Base-by-base conservation (phyloP, 345 rosid genomes). In the Psidium friedrichsthalianum region DNA sequence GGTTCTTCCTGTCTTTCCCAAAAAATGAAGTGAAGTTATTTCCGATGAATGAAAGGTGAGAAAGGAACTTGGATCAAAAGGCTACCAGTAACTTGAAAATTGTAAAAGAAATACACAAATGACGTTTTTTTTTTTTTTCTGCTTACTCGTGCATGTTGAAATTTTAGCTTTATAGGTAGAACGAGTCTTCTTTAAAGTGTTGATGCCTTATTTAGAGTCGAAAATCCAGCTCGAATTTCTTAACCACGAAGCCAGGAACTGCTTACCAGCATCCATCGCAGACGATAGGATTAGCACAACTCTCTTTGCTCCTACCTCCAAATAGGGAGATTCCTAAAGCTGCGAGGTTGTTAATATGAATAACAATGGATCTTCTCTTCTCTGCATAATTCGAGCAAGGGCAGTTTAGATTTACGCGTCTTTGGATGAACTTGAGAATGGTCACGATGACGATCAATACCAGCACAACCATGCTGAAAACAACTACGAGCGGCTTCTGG, bases 341-440 rank as follows among this genome's bases (percentile, higher is more conserved):
- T 16, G 44, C 6, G 6, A 64, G 24, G 6, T 64, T 32, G 44
- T 32, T 32, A 64, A 32, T 32, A 64, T 51, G 49, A 15, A 47
- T 32, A 8, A 16, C 78, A 40, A 58, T 36, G 55, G 84, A 14
- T 53, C 32, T 61, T 51, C 49, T 47, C 49, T 44, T 5, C 69
- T 80, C 27, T 93, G 91, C 89, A 94, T 97, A 92, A 93, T 61
- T 88, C 91, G 11, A 88, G 86, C 86, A 82, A 85, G 80, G 87
- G 93, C 18, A 86, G 83, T 40, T 84, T 94, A 91, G 95, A 92
- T 82, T 81, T 95, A 74, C 95, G 90, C 21, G 89, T 94, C 93
- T 88, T 86, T 93, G 91, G 90, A 94, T 83, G 94, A 94, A 56
- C 89, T 82, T 27, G 80, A 83, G 22, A 86, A 52, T 32, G 90